A percentile compares a stretch with the other conserved stretches of the same genome.
phyloP scores from a whole-genome alignment of 2,329 filamentous ascomycete genomes.

The Escovopsis sp. region DNA sequence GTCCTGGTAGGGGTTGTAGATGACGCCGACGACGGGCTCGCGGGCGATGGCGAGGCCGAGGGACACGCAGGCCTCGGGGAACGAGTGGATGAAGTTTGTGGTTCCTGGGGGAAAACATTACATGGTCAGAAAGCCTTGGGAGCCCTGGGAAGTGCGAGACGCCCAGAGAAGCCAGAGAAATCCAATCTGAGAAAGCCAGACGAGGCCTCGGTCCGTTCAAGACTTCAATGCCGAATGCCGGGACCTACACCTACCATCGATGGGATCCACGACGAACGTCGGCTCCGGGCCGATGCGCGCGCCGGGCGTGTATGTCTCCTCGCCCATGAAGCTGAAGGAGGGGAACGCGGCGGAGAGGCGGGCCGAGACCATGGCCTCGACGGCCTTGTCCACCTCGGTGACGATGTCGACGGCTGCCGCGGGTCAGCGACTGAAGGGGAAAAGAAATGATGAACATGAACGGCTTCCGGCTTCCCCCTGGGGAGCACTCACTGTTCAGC shows the following conservation, averaged over 20 bases:
- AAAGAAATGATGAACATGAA: conserved; percentile 6
- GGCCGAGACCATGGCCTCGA: conserved; percentile 46
- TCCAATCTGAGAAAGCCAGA: too few relatives aligned
- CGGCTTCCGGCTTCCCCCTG: too few relatives aligned
- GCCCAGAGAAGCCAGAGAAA: too few relatives aligned
- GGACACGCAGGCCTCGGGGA: conserved; percentile 62
- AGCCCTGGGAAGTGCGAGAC: too few relatives aligned
- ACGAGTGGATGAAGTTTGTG: conserved; percentile 67
- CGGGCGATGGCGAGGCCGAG: conserved; percentile 54
- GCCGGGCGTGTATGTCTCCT: conserved; percentile 62
- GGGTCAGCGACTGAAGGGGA: conserved; percentile 3
- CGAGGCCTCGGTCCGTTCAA: too few relatives aligned
- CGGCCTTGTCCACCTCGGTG: conserved; percentile 51
- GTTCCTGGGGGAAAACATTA: conserved; percentile 32
- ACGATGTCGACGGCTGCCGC: conserved; percentile 49
- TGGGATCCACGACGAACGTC: conserved; percentile 71
- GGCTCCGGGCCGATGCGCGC: conserved; percentile 46
- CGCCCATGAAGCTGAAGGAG: conserved; percentile 51
- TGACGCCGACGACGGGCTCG: conserved; percentile 52
- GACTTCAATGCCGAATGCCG: too few relatives aligned
- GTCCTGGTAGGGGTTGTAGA: conserved; percentile 67
- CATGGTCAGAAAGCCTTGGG: too few relatives aligned
- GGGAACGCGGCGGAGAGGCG: conserved; percentile 40
- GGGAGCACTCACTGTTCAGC: conserved; percentile 52
- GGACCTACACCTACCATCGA: conserved; percentile 41